Percentiles rank a stretch among this genome's conserved stretches.
phyloP scores from a whole-genome alignment of 2,329 filamentous ascomycete species.

The Xylaria hypoxylon region DNA sequence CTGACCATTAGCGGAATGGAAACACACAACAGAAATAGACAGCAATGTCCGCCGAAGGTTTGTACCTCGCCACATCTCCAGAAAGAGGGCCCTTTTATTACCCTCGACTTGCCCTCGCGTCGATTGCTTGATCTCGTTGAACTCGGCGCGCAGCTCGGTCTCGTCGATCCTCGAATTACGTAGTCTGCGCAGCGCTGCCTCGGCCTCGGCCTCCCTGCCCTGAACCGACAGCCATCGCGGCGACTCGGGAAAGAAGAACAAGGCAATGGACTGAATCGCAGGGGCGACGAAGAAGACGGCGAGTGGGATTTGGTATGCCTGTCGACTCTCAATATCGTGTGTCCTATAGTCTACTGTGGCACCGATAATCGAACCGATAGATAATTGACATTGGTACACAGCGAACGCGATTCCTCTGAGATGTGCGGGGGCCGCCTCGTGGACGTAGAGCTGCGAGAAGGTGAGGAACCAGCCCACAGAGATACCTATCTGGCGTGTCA shows the following conservation, averaged over 20 bases:
- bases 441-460: constrained; percentile 54
- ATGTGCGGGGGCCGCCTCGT: constrained; percentile 53
- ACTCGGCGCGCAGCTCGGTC: constrained; percentile 47
- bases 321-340: constrained; percentile 39
- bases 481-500: constrained; percentile 44
- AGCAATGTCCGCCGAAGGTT: constrained; percentile 50
- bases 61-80: constrained; percentile 51
- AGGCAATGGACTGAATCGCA: constrained; percentile 48
- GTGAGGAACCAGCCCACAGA: constrained; percentile 54
- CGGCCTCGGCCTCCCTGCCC: constrained; percentile 50
- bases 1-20: constrained; percentile 50
- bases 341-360: constrained; percentile 51
- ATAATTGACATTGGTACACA: constrained; percentile 51
- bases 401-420: constrained; percentile 52
- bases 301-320: constrained; percentile 46
- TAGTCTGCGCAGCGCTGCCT: constrained; percentile 45
- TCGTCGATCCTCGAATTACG: constrained; percentile 49
- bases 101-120: constrained; percentile 48
- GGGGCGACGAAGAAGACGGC: constrained; percentile 51
- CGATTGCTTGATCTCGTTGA: constrained; percentile 50
- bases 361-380: constrained; percentile 52
- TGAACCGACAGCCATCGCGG: constrained; percentile 55
- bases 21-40: constrained; percentile 50
- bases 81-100: constrained; percentile 46
- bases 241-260: constrained; percentile 54